These are phyloP conservation scores for Kingdonia uniflora DNA, from an alignment of 164 flowering plant genomes.

Conservation along the genomic window DNA sequence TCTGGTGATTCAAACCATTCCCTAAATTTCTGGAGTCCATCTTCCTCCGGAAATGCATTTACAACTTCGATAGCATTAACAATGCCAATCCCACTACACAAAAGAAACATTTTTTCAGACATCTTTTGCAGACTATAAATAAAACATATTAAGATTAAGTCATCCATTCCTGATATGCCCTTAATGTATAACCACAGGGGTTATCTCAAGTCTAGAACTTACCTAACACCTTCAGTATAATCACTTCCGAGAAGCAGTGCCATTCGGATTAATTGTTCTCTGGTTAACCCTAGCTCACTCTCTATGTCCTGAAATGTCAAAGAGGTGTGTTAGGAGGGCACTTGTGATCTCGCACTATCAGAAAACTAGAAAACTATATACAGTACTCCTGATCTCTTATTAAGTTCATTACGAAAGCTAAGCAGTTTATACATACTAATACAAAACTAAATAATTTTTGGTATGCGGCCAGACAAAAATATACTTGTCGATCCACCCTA, in stretches of 20 bases:
- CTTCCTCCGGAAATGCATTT: constrained; percentile 91
- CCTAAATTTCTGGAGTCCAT: constrained; percentile 77
- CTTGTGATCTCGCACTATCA: too few species aligned
- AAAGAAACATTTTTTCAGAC: neutral
- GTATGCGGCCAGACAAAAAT: too few species aligned
- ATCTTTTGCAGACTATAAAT: neutral
- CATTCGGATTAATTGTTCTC: constrained; percentile 77
- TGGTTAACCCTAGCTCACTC: constrained; percentile 70
- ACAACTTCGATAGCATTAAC: constrained; percentile 97
- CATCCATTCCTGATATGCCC: too few species aligned
- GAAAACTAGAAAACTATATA: neutral
- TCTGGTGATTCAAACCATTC: constrained; percentile 99
- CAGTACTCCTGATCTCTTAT: neutral
- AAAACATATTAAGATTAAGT: neutral
- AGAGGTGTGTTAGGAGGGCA: too few species aligned
- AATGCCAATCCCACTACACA: constrained; percentile 59
- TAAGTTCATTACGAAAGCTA: neutral
- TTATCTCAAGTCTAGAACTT: constrained; percentile 7
- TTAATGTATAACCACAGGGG: too few species aligned
- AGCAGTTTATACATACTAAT: neutral
- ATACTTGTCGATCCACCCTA: neutral
- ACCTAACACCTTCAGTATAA: constrained; percentile 98
- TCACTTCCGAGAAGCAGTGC: constrained; percentile 97
- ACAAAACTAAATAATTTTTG: too few species aligned
- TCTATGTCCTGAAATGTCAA: constrained; percentile 60